Conservation (phyloP, 257 asterid species). For the Thymus mandschuricus region DNA sequence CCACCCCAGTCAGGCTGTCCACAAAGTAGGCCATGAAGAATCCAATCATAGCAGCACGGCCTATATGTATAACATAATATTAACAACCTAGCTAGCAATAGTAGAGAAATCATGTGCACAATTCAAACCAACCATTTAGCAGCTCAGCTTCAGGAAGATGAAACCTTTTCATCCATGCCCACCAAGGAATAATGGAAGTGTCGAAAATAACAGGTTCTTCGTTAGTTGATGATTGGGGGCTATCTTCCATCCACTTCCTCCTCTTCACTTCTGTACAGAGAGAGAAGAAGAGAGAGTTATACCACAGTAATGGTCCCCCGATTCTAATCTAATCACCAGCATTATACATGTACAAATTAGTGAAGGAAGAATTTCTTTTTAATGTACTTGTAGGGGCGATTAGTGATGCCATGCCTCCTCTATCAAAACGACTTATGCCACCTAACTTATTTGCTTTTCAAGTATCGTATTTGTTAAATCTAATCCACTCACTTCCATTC, state of each 20-base stretch:
- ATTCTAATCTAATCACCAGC: neutral
- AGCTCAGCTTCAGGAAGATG: conserved; percentile 99
- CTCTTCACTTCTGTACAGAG: conserved; percentile 80
- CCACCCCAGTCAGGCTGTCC: conserved; percentile 88
- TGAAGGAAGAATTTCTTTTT: neutral
- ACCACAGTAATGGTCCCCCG: neutral
- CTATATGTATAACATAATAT: conserved; percentile 41
- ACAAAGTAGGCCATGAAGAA: conserved; percentile 98
- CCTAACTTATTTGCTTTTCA: no score
- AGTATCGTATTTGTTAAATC: neutral
- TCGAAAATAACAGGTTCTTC: conserved; percentile 76
- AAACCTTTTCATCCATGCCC: conserved; percentile 95
- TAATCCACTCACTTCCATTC: neutral
- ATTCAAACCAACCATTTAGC: conserved; percentile 77
- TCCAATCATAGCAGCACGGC: conserved; percentile 98
- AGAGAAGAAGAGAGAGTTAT: neutral
- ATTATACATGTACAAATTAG: neutral
- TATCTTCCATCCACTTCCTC: conserved; percentile 85
- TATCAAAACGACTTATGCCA: no score
- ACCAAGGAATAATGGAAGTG: conserved; percentile 93
- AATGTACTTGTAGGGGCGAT: neutral
- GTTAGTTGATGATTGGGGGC: conserved; percentile 81
- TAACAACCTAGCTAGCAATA: no score
- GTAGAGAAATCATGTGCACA: neutral
- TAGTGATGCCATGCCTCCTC: neutral